Evolutionary conservation across 495 filamentous ascomycete species (phyloP), one percentile per base, ranked within the genome.

Genomic region (Penicillium flavigenum): DNA sequence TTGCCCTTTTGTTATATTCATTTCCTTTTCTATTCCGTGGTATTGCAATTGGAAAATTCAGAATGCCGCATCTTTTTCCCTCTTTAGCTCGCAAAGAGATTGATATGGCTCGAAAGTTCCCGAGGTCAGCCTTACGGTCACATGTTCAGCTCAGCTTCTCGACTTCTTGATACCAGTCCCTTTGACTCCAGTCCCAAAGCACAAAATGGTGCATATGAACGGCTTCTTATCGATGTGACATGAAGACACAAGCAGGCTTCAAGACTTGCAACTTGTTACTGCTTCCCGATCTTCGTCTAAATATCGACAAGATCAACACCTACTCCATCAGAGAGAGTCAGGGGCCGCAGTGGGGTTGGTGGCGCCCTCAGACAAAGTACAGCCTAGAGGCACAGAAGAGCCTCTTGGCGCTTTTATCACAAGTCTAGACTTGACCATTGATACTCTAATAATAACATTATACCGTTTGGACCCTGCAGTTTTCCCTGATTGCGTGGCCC

Each of bases 261-360:
- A 7, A 17, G 7, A 8, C 36, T 17, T 26, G 24, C 24, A 5
- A 39, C 16, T 3, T 17, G 16, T 8, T 39, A 3, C 10, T 39
- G 6, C 16, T 38, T 6, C n/a, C 36, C 36, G 36, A 39, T 39
- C 36, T 39, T 39, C 36, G 7, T 46, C 27, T 48, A 7, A 6
- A 48, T 32, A 48, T 9, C 9, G 46, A 10, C 19, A 48, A 48
- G 29, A 48, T 32, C 46, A 31, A 48, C 29, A 7, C 42, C 7
- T 46, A 29, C 44, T 16, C 44, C 16, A 47, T 47, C 29, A 17
- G 27, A n/a, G 46, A 27, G 27, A 34, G 46, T 48, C 46, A 48
- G 46, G 46, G 46, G 46, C 46, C 46, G 46, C 46, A 34, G 46
- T 48, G 46, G 46, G 46, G 46, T 32, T 32, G 29, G 46, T 48